A percentile compares a stretch with the other conserved stretches of the same genome.
Conservation (phyloP, 441 rosid species). For the Erysimum cheiri region DNA sequence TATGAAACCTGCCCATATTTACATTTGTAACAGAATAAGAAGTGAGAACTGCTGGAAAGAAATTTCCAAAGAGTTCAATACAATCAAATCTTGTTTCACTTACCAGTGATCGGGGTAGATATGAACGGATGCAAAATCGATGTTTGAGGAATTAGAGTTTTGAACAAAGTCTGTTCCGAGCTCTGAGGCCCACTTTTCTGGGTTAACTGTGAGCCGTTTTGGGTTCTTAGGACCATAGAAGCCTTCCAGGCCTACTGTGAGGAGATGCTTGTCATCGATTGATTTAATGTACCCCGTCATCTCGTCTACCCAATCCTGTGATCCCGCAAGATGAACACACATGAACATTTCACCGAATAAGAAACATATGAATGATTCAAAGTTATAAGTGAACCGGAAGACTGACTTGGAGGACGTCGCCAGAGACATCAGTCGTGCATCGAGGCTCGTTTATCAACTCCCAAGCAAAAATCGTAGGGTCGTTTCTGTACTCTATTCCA, state of each 20-base stretch:
- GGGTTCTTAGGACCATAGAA: constrained; percentile 88
- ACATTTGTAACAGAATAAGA: not conserved
- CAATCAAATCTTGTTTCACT: constrained; percentile 27
- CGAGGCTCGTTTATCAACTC: constrained; percentile 98
- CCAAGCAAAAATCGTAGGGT: constrained; percentile 94
- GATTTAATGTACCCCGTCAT: constrained; percentile 85
- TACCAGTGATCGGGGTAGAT: constrained; percentile 96
- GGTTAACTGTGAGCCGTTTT: constrained; percentile 73
- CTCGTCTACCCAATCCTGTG: constrained; percentile 90
- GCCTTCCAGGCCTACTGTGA: constrained; percentile 93
- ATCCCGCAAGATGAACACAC: constrained; percentile 17
- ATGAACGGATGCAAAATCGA: constrained; percentile 95
- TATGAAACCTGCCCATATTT: constrained; percentile 59
- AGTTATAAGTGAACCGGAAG: not conserved
- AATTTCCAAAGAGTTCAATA: not conserved
- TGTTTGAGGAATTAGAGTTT: constrained; percentile 57
- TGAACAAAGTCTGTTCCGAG: constrained; percentile 90
- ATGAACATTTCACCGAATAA: not conserved
- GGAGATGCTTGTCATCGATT: constrained; percentile 79
- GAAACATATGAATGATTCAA: constrained; percentile 14
- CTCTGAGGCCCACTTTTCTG: constrained; percentile 74
- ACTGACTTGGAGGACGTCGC: constrained; percentile 89
- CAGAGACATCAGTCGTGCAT: constrained; percentile 86
- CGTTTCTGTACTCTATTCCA: constrained; percentile 82
- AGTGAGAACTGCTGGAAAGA: constrained; percentile 13